These are phyloP conservation scores for Rhodofomes roseus DNA, from an alignment of 1,284 basidiomycete species.

Conservation along the genomic window DNA sequence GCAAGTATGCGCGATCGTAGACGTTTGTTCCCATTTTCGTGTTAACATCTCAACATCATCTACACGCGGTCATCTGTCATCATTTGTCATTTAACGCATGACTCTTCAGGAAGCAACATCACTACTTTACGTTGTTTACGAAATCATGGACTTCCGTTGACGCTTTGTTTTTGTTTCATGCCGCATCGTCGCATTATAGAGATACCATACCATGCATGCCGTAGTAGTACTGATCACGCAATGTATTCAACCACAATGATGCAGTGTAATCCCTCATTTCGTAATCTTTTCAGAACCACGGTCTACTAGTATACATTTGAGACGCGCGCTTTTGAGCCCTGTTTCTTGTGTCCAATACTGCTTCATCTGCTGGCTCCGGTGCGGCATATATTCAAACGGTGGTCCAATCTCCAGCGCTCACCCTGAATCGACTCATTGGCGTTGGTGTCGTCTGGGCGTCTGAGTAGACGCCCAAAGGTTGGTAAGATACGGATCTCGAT, in stretches of 20 bases:
- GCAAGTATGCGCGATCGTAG: conserved; percentile 17
- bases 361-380: no score
- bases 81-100: not conserved
- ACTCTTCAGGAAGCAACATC: not conserved
- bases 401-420: no score
- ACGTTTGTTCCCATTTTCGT: not conserved
- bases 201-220: not conserved
- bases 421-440: no score
- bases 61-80: no score
- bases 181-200: not conserved
- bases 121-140: not conserved
- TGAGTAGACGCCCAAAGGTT: not conserved
- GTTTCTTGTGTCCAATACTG: no score
- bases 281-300: no score
- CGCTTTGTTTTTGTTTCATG: not conserved
- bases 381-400: no score
- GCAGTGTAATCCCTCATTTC: not conserved
- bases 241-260: not conserved
- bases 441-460: no score
- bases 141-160: not conserved
- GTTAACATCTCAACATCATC: not conserved
- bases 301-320: no score
- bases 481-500: not conserved
- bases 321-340: no score
- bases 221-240: not conserved